phyloP scores from a whole-genome alignment of 345 rosid genomes.

The Schrenkiella parvula region DNA sequence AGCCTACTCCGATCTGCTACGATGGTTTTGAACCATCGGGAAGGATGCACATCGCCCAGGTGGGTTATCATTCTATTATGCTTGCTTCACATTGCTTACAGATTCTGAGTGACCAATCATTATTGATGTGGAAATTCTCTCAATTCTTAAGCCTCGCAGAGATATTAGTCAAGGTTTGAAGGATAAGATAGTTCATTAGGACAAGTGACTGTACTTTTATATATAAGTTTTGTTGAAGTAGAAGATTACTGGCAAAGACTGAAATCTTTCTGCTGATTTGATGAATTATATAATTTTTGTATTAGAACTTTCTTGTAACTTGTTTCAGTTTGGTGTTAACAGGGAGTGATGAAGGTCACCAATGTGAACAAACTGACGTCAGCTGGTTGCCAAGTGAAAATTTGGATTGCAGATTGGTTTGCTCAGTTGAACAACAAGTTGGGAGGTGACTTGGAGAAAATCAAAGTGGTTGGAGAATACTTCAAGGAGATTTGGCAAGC shows the following conservation, averaged over 20 bases:
- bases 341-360: constrained; percentile 85
- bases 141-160: neutral
- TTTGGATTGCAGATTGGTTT: constrained; percentile 98
- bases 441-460: constrained; percentile 84
- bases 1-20: constrained; percentile 77
- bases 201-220: neutral
- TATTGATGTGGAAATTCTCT: neutral
- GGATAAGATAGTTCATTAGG: neutral
- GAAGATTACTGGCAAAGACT: neutral
- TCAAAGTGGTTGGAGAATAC: constrained; percentile 62
- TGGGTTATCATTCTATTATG: neutral
- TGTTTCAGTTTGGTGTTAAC: neutral
- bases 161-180: neutral
- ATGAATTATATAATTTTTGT: neutral
- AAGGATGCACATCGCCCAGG: constrained; percentile 98
- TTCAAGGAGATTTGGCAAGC: constrained; percentile 86
- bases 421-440: constrained; percentile 90
- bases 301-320: neutral
- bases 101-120: neutral
- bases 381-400: constrained; percentile 82
- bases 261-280: neutral
- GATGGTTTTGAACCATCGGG: constrained; percentile 98
- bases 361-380: constrained; percentile 85
- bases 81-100: neutral
- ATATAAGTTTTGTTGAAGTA: neutral